phyloP scores from a whole-genome alignment of 495 filamentous ascomycete species.

The Annulohypoxylon stygium region DNA sequence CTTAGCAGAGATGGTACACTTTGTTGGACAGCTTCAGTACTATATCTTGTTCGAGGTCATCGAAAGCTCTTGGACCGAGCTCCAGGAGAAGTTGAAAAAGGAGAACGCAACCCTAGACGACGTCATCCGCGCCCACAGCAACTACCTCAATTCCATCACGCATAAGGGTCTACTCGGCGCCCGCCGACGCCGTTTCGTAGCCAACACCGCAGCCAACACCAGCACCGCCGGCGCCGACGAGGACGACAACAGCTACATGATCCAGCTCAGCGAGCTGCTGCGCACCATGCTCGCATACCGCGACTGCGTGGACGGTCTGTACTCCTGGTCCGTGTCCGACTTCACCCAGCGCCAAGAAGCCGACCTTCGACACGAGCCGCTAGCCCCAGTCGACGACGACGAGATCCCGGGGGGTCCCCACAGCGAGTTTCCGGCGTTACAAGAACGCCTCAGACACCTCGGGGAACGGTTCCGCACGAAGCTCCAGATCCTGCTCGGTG shows the following conservation, averaged over 20 bases:
- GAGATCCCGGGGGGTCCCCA: conserved; percentile 50
- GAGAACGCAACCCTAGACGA: conserved; percentile 93
- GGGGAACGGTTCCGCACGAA: conserved; percentile 78
- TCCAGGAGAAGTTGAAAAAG: conserved; percentile 82
- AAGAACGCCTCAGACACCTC: conserved; percentile 76
- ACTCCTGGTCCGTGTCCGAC: conserved; percentile 92
- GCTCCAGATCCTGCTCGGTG: conserved; percentile 85
- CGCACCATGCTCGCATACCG: conserved; percentile 95
- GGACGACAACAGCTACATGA: conserved; percentile 86
- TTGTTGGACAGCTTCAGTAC: conserved; percentile 96
- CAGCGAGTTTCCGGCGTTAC: conserved; percentile 78
- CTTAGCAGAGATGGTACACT: conserved; percentile 98
- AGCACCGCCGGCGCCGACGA: conserved; percentile 55
- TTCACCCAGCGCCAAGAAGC: conserved; percentile 91
- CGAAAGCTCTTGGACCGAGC: conserved; percentile 89
- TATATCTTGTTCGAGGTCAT: conserved; percentile 99
- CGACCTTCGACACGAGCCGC: conserved; percentile 75
- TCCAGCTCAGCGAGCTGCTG: conserved; percentile 90
- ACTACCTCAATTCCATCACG: conserved; percentile 92
- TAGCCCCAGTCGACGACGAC: conserved; percentile 62
- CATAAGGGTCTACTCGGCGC: conserved; percentile 94
- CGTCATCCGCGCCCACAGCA: conserved; percentile 89
- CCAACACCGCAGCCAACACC: conserved; percentile 53
- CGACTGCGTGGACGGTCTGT: conserved; percentile 93
- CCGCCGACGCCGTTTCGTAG: conserved; percentile 56